Conservation (phyloP, 228 moss, liverwort and hornwort species). For the Sphagnum magellanicum region DNA sequence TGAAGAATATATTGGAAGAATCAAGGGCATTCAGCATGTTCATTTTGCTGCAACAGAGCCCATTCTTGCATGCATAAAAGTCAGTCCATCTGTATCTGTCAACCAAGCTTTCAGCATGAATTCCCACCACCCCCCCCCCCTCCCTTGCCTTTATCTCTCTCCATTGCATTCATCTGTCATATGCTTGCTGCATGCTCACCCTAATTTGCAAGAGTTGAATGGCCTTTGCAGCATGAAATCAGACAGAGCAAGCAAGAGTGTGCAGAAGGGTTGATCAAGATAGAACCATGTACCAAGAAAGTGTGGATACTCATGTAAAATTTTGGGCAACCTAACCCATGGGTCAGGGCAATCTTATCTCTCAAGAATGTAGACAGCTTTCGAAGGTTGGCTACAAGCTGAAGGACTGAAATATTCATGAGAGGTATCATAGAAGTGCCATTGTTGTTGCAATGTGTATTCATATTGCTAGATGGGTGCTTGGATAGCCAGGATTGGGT, state of each 20-base stretch:
- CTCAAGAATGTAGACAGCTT: no score
- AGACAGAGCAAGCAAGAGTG: slow-evolving; percentile 20
- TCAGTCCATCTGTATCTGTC: slow-evolving; percentile 11
- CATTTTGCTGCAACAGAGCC: slow-evolving; percentile 37
- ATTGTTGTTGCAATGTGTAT: no score
- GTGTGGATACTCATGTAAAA: slow-evolving; percentile 49
- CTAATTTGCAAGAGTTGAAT: neutral
- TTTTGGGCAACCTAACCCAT: slow-evolving; percentile 31
- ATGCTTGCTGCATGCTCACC: neutral
- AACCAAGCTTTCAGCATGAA: no score
- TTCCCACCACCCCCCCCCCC: neutral
- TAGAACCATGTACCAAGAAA: slow-evolving; percentile 34
- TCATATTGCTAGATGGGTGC: no score
- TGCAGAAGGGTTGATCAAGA: slow-evolving; percentile 18
- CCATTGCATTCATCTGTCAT: neutral
- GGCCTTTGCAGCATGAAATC: slow-evolving; percentile 35
- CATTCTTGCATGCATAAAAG: slow-evolving; percentile 44
- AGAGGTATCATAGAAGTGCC: no score
- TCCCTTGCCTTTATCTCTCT: neutral
- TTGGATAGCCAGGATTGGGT: no score
- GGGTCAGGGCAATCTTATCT: neutral
- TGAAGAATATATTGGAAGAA: slow-evolving; percentile 17
- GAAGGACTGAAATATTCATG: no score
- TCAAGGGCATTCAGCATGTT: slow-evolving; percentile 31
- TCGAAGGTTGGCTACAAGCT: no score